Percentiles rank a stretch among this genome's conserved stretches.
These are phyloP conservation scores for Paspalum notatum DNA, from an alignment of 176 grass and related monocot species.

Conservation along the genomic window DNA sequence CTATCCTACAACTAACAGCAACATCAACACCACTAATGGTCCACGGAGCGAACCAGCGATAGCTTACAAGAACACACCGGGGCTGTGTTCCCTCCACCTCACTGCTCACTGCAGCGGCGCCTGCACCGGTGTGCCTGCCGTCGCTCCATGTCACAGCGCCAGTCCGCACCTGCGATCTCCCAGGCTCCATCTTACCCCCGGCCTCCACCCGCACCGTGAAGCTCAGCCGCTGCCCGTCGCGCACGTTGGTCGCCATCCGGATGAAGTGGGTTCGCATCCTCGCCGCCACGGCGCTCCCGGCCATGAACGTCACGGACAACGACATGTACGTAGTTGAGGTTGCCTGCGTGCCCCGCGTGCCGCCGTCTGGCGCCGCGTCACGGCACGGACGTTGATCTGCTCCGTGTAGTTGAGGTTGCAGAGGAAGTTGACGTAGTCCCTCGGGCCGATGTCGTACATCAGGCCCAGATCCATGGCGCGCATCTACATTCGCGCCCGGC, in stretches of 20 bases:
- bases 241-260: conserved; percentile 75
- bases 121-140: conserved; percentile 68
- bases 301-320: conserved; percentile 58
- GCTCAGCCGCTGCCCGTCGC: conserved; percentile 86
- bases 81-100: too few relatives aligned
- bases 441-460: conserved; percentile 63
- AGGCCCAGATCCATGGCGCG: conserved; percentile 94
- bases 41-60: too few relatives aligned
- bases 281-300: background rate
- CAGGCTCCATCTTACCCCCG: conserved; percentile 69
- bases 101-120: conserved; percentile 62
- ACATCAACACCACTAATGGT: too few relatives aligned
- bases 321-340: conserved; percentile 94
- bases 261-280: conserved; percentile 73
- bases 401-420: conserved; percentile 89
- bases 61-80: too few relatives aligned
- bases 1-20: too few relatives aligned
- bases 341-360: conserved; percentile 64
- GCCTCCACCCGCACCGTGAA: conserved; percentile 66
- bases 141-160: conserved; percentile 79
- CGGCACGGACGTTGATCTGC: conserved; percentile 80
- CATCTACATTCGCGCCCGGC: conserved; percentile 86
- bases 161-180: conserved; percentile 75
- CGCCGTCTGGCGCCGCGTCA: conserved; percentile 67
- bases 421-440: conserved; percentile 76